Conservation (phyloP, 257 asterid genomes). For the Perilla frutescens region DNA sequence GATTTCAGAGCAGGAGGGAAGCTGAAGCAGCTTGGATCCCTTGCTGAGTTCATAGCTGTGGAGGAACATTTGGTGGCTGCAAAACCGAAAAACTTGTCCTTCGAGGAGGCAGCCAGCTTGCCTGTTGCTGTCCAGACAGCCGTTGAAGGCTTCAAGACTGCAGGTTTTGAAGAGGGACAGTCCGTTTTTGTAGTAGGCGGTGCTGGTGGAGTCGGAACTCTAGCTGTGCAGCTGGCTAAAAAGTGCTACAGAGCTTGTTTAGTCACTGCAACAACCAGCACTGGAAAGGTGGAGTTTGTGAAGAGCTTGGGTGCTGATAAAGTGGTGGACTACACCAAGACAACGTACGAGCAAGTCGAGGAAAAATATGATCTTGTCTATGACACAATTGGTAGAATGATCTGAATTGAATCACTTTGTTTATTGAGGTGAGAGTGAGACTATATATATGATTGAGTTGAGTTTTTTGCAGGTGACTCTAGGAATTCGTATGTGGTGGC, state of each 20-base stretch:
- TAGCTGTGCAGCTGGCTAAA: constrained; percentile 66
- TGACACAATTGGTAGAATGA: constrained; percentile 58
- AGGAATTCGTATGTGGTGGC: constrained; percentile 56
- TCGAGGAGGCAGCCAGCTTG: constrained; percentile 68
- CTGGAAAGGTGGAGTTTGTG: constrained; percentile 58
- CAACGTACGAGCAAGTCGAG: constrained; percentile 44
- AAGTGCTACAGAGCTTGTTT: constrained; percentile 48
- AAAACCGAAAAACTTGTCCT: constrained; percentile 57
- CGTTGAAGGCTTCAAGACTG: constrained; percentile 56
- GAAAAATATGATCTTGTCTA: constrained; percentile 72
- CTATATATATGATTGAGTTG: too few relatives aligned
- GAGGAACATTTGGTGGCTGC: constrained; percentile 56
- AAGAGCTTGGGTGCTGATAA: constrained; percentile 65
- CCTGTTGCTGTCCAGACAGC: constrained; percentile 70
- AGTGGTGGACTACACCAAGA: constrained; percentile 66
- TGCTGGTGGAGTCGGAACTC: constrained; percentile 72
- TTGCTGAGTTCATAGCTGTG: constrained; percentile 56
- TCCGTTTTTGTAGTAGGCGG: constrained; percentile 67
- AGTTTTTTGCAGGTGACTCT: constrained; percentile 56
- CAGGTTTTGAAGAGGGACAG: constrained; percentile 47
- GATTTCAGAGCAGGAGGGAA: constrained; percentile 43
- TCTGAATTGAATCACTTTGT: too few relatives aligned
- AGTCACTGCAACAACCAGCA: constrained; percentile 66
- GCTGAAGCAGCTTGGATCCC: constrained; percentile 51
- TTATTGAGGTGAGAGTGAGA: too few relatives aligned